phyloP scores from a whole-genome alignment of 345 rosid species.

The Trapa incisa region DNA sequence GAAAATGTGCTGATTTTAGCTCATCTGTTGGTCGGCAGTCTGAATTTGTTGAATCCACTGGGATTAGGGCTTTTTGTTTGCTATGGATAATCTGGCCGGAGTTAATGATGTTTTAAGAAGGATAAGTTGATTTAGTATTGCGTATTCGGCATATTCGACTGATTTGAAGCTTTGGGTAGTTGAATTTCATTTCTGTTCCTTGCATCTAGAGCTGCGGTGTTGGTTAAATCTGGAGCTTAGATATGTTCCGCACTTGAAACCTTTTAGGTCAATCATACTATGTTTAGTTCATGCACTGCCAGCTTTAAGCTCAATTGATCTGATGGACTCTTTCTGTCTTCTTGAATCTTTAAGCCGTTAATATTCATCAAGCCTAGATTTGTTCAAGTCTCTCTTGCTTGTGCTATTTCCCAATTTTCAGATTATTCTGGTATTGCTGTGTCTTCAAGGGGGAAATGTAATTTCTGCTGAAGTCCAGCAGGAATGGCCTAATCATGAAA shows the following conservation, averaged over 20 bases:
- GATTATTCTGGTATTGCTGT: conserved; percentile 49
- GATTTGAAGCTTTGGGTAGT: not conserved
- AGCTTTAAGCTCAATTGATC: not conserved
- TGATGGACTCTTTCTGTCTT: not conserved
- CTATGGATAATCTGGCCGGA: not conserved
- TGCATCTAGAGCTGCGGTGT: not conserved
- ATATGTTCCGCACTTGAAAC: not conserved
- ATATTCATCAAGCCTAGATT: not conserved
- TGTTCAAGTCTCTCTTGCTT: not conserved
- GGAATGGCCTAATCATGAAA: conserved; percentile 27
- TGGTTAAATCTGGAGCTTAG: not conserved
- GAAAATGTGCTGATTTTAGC: not conserved
- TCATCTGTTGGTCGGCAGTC: not conserved
- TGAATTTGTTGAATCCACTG: not conserved
- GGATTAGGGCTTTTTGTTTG: not conserved
- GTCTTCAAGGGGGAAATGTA: conserved; percentile 32
- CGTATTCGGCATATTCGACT: not conserved
- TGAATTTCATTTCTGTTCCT: not conserved
- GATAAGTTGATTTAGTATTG: not conserved
- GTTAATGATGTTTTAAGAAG: not conserved
- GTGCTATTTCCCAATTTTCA: conserved; percentile 15
- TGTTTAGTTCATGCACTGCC: not conserved
- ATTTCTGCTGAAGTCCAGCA: conserved; percentile 21
- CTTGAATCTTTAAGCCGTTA: not conserved
- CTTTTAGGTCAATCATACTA: not conserved